Evolutionary conservation across 108 stramenopile species (phyloP).

Genomic region (Nitzschia sp.): DNA sequence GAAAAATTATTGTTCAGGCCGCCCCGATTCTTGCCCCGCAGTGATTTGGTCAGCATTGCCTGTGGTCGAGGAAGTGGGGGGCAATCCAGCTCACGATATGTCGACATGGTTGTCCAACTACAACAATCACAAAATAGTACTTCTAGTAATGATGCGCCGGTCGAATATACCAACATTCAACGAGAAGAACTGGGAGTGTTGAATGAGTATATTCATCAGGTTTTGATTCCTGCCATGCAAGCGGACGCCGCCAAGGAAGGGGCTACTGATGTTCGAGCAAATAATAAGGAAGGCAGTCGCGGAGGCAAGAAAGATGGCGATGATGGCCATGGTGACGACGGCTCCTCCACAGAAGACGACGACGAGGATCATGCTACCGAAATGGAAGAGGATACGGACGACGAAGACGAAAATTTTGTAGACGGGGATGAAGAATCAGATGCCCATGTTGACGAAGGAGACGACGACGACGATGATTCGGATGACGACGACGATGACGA

Average conservation of each 20-base stretch:
- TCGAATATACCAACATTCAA: slow-evolving; percentile 81
- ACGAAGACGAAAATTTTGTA: slow-evolving; percentile 33
- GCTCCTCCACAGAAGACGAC: slow-evolving; percentile 17
- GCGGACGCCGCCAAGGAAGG: slow-evolving; percentile 33
- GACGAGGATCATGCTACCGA: slow-evolving; percentile 19
- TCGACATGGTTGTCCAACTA: slow-evolving; percentile 56
- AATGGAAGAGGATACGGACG: slow-evolving; percentile 28
- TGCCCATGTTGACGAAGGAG: slow-evolving; percentile 6
- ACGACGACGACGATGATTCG: slow-evolving; percentile 27
- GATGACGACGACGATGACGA: slow-evolving; percentile 44
- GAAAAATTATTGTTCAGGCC: too few species aligned
- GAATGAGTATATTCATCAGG: slow-evolving; percentile 71
- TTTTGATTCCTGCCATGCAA: slow-evolving; percentile 76
- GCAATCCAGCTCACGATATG: slow-evolving; percentile 49
- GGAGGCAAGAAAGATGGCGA: slow-evolving; percentile 11
- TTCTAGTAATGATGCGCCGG: too few species aligned
- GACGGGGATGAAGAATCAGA: slow-evolving; percentile 17
- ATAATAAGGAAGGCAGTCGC: slow-evolving; percentile 13
- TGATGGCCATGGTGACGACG: slow-evolving; percentile 26
- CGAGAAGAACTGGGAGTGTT: slow-evolving; percentile 65
- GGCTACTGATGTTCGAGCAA: not conserved
- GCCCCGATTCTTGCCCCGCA: slow-evolving; percentile 66
- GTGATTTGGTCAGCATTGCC: slow-evolving; percentile 54
- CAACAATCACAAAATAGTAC: slow-evolving; percentile 18
- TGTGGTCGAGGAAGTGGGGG: slow-evolving; percentile 66